Conservation (phyloP, 495 filamentous ascomycete genomes). For the Xylaria venustula region DNA sequence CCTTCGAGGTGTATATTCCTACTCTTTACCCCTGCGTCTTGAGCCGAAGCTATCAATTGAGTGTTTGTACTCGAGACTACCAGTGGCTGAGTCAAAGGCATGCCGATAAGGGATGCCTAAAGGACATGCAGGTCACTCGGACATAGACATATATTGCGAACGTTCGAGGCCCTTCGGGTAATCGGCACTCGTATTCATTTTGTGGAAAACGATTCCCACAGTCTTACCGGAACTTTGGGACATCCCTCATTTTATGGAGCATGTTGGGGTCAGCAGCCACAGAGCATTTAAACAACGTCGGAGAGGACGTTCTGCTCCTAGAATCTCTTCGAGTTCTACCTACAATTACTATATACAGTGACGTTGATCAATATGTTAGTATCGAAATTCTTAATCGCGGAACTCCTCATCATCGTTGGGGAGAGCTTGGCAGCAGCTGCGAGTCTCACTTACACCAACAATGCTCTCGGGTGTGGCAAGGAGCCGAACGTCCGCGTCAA, state of each 20-base stretch:
- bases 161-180: background rate
- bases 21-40: too few relatives aligned
- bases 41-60: too few relatives aligned
- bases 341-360: background rate
- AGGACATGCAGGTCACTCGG: background rate
- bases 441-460: background rate
- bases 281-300: too few relatives aligned
- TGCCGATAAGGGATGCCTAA: background rate
- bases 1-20: too few relatives aligned
- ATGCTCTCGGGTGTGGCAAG: background rate
- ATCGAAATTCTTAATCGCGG: background rate
- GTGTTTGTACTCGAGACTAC: too few relatives aligned
- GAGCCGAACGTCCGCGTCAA: background rate
- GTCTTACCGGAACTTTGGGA: too few relatives aligned
- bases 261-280: background rate
- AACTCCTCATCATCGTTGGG: background rate
- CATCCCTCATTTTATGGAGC: background rate
- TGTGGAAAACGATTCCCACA: background rate
- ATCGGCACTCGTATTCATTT: background rate
- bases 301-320: too few relatives aligned
- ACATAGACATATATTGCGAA: too few relatives aligned
- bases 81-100: too few relatives aligned
- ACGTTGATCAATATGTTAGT: background rate
- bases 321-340: background rate
- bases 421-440: background rate